Base-by-base conservation (phyloP, 345 rosid species). In the Murraya koenigii region DNA sequence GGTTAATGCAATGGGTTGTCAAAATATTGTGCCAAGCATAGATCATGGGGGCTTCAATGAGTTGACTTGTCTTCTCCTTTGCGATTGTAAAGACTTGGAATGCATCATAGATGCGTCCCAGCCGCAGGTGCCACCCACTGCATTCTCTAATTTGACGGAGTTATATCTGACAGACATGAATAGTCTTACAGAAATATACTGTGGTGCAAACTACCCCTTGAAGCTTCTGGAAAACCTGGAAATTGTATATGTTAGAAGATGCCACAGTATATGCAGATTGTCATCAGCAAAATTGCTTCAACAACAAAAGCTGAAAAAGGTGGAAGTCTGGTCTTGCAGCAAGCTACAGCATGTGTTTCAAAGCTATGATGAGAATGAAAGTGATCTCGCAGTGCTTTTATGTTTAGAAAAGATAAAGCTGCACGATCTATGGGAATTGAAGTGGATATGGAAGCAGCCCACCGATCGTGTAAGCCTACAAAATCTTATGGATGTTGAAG, bases 141-240 rank as follows among this genome's bases (percentile, higher is more conserved):
- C 72, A 20, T 73, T 79, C 56, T 79, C 73, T 15, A 65, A 66
- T 28, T 72, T 79, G 44, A 23, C 23, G 59, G 19, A 60, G 3
- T 74, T 74, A 62, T 23, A 35, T 41, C 59, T 73, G n/a, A 54
- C 23, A 19, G n/a, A 20, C 6, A 54, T 20, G n/a, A 54, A 20
- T 59, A n/a, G 5, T 59, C 30, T 59, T 8, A 23, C 26, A 59
- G 28, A 59, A 59, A 8, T 23, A 23, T 59, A 23, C 30, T 23
- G 25, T 59, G 30, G 58, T 54, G 58, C 26, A 59, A 7, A n/a
- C 13, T 8, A 20, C 26, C 63, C 63, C n/a, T 5, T 7, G 28
- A 10, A 23, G 58, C n/a, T 54, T 54, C 58, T 54, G n/a, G 58
- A 54, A 54, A 54, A 54, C 20, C 22, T 54, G 58, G 58, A 54